A percentile compares a stretch with the other conserved stretches of the same genome.
Evolutionary conservation across 2,329 filamentous ascomycete species (phyloP).

Genomic region (Bretziella fagacearum): DNA sequence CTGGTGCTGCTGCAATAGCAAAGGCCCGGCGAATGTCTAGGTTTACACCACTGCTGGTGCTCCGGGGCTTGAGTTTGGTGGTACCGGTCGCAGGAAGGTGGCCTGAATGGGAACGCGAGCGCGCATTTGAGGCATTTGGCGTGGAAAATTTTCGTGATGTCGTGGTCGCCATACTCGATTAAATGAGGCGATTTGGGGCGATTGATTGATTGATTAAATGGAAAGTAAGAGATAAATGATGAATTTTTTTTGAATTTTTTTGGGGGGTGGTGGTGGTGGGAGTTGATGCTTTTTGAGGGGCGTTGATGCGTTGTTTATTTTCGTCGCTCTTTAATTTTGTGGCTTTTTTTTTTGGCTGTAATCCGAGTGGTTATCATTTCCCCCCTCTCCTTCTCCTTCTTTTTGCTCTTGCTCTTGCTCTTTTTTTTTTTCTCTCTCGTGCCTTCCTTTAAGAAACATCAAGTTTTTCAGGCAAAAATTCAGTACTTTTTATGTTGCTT

Average conservation of each 20-base stretch:
- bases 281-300: too few relatives aligned
- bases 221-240: neutral
- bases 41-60: conserved; percentile 8
- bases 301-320: too few relatives aligned
- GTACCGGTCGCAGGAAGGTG: neutral
- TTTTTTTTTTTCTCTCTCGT: too few relatives aligned
- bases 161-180: conserved; percentile 9
- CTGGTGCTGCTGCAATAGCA: conserved; percentile 5
- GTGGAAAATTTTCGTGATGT: conserved; percentile 8
- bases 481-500: too few relatives aligned
- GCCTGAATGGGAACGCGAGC: conserved; percentile 8
- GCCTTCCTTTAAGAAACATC: too few relatives aligned
- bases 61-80: conserved; percentile 7
- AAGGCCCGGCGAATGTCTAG: conserved; percentile 14
- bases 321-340: too few relatives aligned
- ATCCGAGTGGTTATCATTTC: too few relatives aligned
- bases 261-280: too few relatives aligned
- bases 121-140: conserved; percentile 7
- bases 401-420: too few relatives aligned
- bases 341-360: too few relatives aligned
- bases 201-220: neutral
- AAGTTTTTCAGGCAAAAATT: too few relatives aligned
- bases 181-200: neutral
- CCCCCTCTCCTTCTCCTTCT: too few relatives aligned
- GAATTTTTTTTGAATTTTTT: neutral